Evolutionary conservation across 306 rosid genomes (phyloP), one percentile per base, ranked within the genome.

Genomic region (Astragalus membranaceus): DNA sequence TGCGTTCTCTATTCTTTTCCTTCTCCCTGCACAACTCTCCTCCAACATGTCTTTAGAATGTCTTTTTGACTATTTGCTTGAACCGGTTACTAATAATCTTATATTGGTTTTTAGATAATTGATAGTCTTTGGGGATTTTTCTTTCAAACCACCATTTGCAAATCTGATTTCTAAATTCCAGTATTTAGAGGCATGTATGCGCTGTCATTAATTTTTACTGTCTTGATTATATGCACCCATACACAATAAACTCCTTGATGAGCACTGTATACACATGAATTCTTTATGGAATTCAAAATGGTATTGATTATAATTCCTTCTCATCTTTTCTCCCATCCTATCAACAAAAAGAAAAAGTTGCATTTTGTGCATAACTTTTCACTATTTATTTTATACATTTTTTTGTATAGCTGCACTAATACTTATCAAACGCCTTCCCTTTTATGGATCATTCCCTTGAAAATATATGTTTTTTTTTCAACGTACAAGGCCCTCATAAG

Each of bases 401-500:
- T 10, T 41, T 43, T 49, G 35, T 57, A 58, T 70, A 8, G 56
- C 2, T 47, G 9, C 8, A 47, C 41, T 63, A 54, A 62, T 7
- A 41, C 66, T 73, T 69, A 14, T 63, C 15, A 23, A 65, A 17
- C 49, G 17, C n/a, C 8, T 33, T 10, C 35, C 8, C 6, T 64
- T 3, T 1, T 10, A 51, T 36, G 14, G 50, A 44, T n/a, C n/a
- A n/a, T n/a, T n/a, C 32, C 63, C 48, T 66, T 81, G 58, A 86
- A 17, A 73, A 71, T 65, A 68, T 50, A 33, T 57, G 12, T 70
- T 76, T 16, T 80, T 26, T 29, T 80, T 35, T 13, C 37, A 30
- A 23, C 82, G 73, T 43, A 75, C 32, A 80, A 93, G 98, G 98
- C 23, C 96, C 98, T 10, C 96, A 93, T 82, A 93, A 93, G 86